Conservation (phyloP, 805 yeast genomes). For the Hanseniaspora jakobsenii region DNA sequence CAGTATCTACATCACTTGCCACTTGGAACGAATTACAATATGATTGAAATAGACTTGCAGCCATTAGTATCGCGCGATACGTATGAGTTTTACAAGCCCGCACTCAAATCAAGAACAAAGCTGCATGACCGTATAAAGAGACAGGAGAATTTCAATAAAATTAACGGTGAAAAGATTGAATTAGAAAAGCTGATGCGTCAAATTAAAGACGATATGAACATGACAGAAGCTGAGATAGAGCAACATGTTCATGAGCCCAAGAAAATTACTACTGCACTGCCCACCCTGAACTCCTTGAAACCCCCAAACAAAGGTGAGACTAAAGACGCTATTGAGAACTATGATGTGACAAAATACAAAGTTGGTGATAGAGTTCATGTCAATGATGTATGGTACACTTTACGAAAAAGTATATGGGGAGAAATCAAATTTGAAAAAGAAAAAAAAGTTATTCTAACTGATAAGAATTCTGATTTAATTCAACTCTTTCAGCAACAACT, state of each 20-base stretch:
- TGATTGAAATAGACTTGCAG: conserved; percentile 76
- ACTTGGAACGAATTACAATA: conserved; percentile 68
- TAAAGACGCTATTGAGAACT: not conserved
- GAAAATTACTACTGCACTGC: not conserved
- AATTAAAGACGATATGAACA: conserved; percentile 4
- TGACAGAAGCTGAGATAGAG: conserved; percentile 2
- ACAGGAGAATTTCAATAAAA: conserved; percentile 13
- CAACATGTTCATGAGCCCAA: conserved; percentile 4
- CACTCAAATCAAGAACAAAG: conserved; percentile 5
- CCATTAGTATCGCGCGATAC: not conserved
- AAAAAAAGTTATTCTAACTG: conserved; percentile 2
- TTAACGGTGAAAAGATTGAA: conserved; percentile 7
- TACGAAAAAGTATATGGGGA: conserved; percentile 10
- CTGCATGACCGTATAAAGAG: conserved; percentile 8
- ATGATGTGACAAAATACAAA: conserved; percentile 1
- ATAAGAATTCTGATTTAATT: conserved; percentile 1
- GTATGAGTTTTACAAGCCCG: conserved; percentile 6
- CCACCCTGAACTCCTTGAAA: not conserved
- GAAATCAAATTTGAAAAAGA: conserved; percentile 12
- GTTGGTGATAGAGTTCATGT: conserved; percentile 10
- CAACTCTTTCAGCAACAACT: conserved; percentile 10
- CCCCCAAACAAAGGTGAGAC: not conserved
- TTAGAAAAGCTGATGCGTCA: conserved; percentile 6
- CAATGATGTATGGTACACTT: conserved; percentile 8
- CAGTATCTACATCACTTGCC: conserved; percentile 73